These are phyloP conservation scores for Ceratopteris richardii DNA, from an alignment of 75 land plant genomes.

Conservation along the genomic window DNA sequence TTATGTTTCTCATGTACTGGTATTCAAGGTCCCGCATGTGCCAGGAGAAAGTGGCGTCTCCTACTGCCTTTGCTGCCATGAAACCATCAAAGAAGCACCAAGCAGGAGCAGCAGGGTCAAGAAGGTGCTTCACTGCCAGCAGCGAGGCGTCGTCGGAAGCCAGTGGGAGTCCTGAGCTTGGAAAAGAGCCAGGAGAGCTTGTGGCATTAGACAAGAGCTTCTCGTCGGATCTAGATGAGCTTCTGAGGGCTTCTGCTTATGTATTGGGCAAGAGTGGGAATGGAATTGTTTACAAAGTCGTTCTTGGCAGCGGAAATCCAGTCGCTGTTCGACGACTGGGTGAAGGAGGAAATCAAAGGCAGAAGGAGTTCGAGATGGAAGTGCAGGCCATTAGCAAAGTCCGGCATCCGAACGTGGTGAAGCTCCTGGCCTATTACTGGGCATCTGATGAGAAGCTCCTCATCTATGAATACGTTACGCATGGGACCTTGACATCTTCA, in stretches of 20 bases:
- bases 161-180: constrained; percentile 21
- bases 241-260: constrained; percentile 72
- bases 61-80: background rate
- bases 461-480: constrained; percentile 60
- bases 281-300: constrained; percentile 77
- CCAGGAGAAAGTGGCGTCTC: constrained; percentile 14
- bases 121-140: constrained; percentile 2
- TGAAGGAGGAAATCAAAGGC: constrained; percentile 31
- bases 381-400: constrained; percentile 54
- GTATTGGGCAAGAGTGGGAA: constrained; percentile 67
- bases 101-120: background rate
- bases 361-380: constrained; percentile 55
- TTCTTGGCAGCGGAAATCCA: constrained; percentile 33
- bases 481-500: constrained; percentile 54
- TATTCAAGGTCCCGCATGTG: constrained; percentile 18
- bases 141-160: constrained; percentile 8
- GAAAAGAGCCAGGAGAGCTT: constrained; percentile 32
- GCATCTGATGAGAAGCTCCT: constrained; percentile 67
- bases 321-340: constrained; percentile 53
- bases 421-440: constrained; percentile 61
- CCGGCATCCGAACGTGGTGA: constrained; percentile 57
- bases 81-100: too few species aligned
- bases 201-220: constrained; percentile 53
- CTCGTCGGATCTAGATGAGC: constrained; percentile 54
- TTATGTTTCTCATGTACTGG: constrained; percentile 22